Evolutionary conservation across 2,329 filamentous ascomycete species (phyloP), one percentile per base, ranked within the genome.

Genomic region (Neoascochyta sp.): DNA sequence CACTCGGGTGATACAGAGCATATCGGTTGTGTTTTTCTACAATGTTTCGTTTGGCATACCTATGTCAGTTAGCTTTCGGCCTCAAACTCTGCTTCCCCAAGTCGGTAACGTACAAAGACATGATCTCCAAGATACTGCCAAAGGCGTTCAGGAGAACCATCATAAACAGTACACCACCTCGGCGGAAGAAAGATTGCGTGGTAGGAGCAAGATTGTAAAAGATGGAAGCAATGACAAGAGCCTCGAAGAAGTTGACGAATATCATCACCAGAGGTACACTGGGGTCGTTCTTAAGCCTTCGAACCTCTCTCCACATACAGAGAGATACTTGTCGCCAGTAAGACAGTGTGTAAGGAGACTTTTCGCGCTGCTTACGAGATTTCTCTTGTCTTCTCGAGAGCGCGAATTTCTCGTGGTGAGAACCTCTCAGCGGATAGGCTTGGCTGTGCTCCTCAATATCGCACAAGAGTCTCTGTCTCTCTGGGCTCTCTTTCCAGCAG

Each of bases 1-100:
- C 81, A 6, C 81, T 86, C 0, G 88, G 86, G 52, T 92, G 87
- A 50, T 94, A 93, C n/a, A 94, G 71, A 11, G 86, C 86, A 55
- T 93, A 94, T 27, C 81, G 78, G 31, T 73, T 66, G 47, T 94
- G 88, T 81, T 81, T 55, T n/a, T n/a, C n/a, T n/a, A n/a, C n/a
- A n/a, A n/a, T n/a, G n/a, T n/a, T n/a, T n/a, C n/a, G n/a, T n/a
- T n/a, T n/a, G n/a, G n/a, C n/a, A n/a, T n/a, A n/a, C n/a, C n/a
- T n/a, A n/a, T n/a, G n/a, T n/a, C n/a, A n/a, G n/a, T n/a, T n/a
- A n/a, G n/a, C n/a, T n/a, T n/a, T n/a, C n/a, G n/a, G n/a, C n/a
- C n/a, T n/a, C n/a, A n/a, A n/a, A n/a, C n/a, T n/a, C n/a, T n/a
- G n/a, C n/a, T n/a, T n/a, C n/a, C n/a, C n/a, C n/a, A n/a, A n/a